These are phyloP conservation scores for Discostella pseudostelligera DNA, from an alignment of 108 stramenopile species.

Conservation along the genomic window DNA sequence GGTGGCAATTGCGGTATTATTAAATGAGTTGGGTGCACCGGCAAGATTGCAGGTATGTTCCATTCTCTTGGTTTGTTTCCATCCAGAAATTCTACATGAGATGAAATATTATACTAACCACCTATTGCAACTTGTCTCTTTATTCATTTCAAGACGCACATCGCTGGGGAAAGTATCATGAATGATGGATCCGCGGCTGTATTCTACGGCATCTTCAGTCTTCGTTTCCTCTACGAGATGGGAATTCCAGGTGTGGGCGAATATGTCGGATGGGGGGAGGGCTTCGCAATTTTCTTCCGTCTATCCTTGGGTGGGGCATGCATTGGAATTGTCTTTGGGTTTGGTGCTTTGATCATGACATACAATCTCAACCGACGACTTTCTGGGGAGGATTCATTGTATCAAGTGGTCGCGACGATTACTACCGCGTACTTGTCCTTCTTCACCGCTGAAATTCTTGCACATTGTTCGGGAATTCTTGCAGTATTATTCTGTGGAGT, in stretches of 20 bases:
- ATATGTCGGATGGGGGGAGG: slow-evolving; percentile 34
- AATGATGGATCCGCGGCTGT: slow-evolving; percentile 94
- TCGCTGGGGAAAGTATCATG: slow-evolving; percentile 75
- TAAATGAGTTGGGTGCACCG: slow-evolving; percentile 70
- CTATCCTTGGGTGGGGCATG: slow-evolving; percentile 75
- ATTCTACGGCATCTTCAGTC: slow-evolving; percentile 81
- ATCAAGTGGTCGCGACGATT: slow-evolving; percentile 82
- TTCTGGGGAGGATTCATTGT: slow-evolving; percentile 62
- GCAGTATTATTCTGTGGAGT: slow-evolving; percentile 76
- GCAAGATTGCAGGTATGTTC: slow-evolving; percentile 36
- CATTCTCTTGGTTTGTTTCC: not conserved
- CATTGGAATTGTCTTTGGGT: slow-evolving; percentile 74
- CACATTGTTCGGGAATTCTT: slow-evolving; percentile 75
- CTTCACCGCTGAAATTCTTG: slow-evolving; percentile 69
- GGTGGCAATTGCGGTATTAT: slow-evolving; percentile 82
- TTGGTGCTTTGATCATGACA: slow-evolving; percentile 44
- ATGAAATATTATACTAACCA: too few relatives aligned
- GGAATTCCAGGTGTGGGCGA: slow-evolving; percentile 54
- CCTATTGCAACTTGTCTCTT: not conserved
- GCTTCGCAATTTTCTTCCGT: slow-evolving; percentile 62
- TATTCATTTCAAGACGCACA: slow-evolving; percentile 55
- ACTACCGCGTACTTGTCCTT: slow-evolving; percentile 81
- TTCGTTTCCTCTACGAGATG: slow-evolving; percentile 49
- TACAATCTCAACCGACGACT: slow-evolving; percentile 60
- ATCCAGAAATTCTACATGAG: too few relatives aligned